Base-by-base conservation (phyloP, 1,139 yeast species). In the Lodderomyces orthopsilosis region DNA sequence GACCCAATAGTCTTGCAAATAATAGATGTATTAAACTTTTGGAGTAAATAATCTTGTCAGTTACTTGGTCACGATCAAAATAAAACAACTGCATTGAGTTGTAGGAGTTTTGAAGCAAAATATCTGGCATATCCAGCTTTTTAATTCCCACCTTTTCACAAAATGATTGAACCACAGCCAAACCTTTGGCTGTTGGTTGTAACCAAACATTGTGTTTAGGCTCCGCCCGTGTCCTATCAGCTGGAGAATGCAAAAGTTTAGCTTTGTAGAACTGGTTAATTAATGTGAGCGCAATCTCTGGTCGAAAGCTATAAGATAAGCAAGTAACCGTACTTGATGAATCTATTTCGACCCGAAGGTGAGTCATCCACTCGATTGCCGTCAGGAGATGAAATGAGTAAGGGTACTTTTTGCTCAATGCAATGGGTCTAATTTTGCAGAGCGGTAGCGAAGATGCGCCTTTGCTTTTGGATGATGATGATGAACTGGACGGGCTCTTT, bases 151-250 rank as follows among this genome's bases (percentile, higher is more conserved):
- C 65, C 36, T 68, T 74, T 41, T 68, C 66, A 49, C 85, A 81
- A 57, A 83, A 89, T 10, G 74, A 68, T 41, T 77, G 79, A 2
- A 91, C 62, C 0, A 89, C 59, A 0, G 90, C 82, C 4, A 89
- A 79, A 1, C 98, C 98, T 57, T 93, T 93, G 0, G 98, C 93
- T 0, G 98, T 89, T 4, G 96, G 95, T 55, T 91, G 98, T 28
- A 90, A 58, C 3, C 67, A 45, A 0, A 70, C 65, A 37, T 64
- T 58, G 2, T 56, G 62, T 44, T 74, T 74, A 2, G 82, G 72
- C 38, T 57, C 65, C n/a, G 60, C 52, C 42, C 82, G 58, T 0
- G 94, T 84, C 52, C 94, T 70, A 51, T 85, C 91, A 6, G 78
- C 76, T 0, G 96, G 96, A 19, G 82, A 78, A 57, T 90, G 96